Evolutionary conservation across 1,139 yeast species (phyloP).

Genomic region (Kodamaea ohmeri): DNA sequence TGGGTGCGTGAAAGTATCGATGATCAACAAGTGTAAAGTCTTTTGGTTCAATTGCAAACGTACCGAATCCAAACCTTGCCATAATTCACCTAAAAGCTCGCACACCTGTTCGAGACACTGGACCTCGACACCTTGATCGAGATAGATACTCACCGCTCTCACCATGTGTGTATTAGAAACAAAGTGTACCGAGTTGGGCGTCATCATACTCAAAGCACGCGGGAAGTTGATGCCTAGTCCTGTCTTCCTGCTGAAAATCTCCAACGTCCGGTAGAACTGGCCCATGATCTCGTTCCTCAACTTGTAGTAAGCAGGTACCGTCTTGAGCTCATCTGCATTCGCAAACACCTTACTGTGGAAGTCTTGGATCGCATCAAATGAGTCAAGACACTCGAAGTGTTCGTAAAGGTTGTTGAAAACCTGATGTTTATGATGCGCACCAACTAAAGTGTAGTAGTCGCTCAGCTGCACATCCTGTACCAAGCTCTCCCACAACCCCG

Average conservation of each 20-base stretch:
- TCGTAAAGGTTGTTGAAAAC: slow-evolving; percentile 29
- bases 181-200: slow-evolving; percentile 25
- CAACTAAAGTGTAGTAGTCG: slow-evolving; percentile 26
- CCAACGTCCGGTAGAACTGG: slow-evolving; percentile 26
- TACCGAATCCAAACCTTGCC: slow-evolving; percentile 60
- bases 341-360: slow-evolving; percentile 22
- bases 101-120: slow-evolving; percentile 21
- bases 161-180: slow-evolving; percentile 28
- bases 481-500: slow-evolving; percentile 20
- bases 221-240: slow-evolving; percentile 9
- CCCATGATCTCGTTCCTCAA: slow-evolving; percentile 39
- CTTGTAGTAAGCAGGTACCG: slow-evolving; percentile 41
- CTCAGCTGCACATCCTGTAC: slow-evolving; percentile 24
- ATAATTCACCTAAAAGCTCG: slow-evolving; percentile 40
- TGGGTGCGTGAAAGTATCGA: slow-evolving; percentile 40
- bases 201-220: slow-evolving; percentile 16
- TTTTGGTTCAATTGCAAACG: slow-evolving; percentile 67
- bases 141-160: slow-evolving; percentile 12
- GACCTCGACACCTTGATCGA: slow-evolving; percentile 14
- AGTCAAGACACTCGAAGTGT: slow-evolving; percentile 7
- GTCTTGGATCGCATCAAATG: slow-evolving; percentile 11
- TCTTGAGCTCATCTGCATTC: slow-evolving; percentile 23
- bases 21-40: slow-evolving; percentile 55
- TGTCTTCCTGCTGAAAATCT: slow-evolving; percentile 7
- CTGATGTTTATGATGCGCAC: slow-evolving; percentile 30